Percentiles rank a stretch among this genome's conserved stretches.
Evolutionary conservation across 805 yeast genomes (phyloP).

Genomic region (Allodekkera sacchari): DNA sequence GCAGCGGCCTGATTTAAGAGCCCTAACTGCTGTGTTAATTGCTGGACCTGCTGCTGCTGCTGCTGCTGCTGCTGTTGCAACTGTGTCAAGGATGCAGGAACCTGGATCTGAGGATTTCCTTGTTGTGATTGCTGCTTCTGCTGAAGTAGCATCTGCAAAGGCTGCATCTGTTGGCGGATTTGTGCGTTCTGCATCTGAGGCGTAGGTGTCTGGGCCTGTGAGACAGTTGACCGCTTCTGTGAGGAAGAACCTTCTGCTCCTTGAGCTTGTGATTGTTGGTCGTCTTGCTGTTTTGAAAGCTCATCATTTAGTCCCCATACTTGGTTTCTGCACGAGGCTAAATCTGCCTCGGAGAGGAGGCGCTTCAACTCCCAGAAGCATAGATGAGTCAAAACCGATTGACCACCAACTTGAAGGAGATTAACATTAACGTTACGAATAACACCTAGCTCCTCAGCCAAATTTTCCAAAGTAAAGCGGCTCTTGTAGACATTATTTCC

Average conservation of each 20-base stretch:
- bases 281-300: slow-evolving; percentile 5
- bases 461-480: slow-evolving; percentile 43
- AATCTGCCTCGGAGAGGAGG: slow-evolving; percentile 12
- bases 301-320: slow-evolving; percentile 25
- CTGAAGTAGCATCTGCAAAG: slow-evolving; percentile 5
- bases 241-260: no score
- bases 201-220: neutral
- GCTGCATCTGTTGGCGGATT: slow-evolving; percentile 2
- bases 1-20: neutral
- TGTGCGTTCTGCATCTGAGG: slow-evolving; percentile 1
- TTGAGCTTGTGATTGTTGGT: slow-evolving; percentile 1
- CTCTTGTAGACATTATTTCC: slow-evolving; percentile 17
- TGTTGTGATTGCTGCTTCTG: slow-evolving; percentile 8
- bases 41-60: slow-evolving; percentile 3
- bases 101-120: neutral
- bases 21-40: slow-evolving; percentile 1
- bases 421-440: slow-evolving; percentile 46
- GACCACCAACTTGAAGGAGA: slow-evolving; percentile 54
- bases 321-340: slow-evolving; percentile 17
- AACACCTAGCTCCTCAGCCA: slow-evolving; percentile 65
- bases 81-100: slow-evolving; percentile 1
- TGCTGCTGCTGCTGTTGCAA: slow-evolving; percentile 2
- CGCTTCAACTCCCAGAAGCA: slow-evolving; percentile 51
- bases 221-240: no score
- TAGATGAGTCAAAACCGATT: slow-evolving; percentile 52